Evolutionary conservation across 148 eudicot genomes (phyloP).

Genomic region (Diospyros kaki): DNA sequence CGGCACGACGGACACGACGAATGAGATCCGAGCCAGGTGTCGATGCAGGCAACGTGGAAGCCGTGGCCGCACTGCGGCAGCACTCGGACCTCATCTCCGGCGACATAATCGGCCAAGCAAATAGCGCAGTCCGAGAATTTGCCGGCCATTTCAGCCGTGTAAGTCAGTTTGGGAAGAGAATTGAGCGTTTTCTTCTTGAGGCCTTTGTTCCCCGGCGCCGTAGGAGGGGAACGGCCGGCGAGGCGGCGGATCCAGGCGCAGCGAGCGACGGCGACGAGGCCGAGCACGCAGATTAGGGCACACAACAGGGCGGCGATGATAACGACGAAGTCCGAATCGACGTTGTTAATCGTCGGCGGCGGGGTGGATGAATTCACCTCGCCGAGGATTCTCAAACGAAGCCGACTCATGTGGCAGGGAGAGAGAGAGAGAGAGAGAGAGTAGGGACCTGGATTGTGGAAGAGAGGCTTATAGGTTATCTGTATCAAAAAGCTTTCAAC

Average conservation of each 20-base stretch:
- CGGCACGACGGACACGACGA: conserved; percentile 89
- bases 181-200: conserved; percentile 59
- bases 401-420: conserved; percentile 12
- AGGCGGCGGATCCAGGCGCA: conserved; percentile 75
- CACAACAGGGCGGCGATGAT: conserved; percentile 78
- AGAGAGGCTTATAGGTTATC: too few species aligned
- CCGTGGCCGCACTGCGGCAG: conserved; percentile 83
- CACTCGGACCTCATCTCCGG: conserved; percentile 62
- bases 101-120: conserved; percentile 56
- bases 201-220: conserved; percentile 52
- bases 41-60: conserved; percentile 64
- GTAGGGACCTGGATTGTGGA: background rate
- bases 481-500: too few species aligned
- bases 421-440: conserved; percentile 7
- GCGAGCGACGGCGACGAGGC: conserved; percentile 68
- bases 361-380: conserved; percentile 11
- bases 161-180: conserved; percentile 45
- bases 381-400: conserved; percentile 21
- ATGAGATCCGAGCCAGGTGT: conserved; percentile 79
- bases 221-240: conserved; percentile 19
- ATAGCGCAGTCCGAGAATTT: conserved; percentile 65
- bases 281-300: conserved; percentile 77
- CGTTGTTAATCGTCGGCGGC: background rate
- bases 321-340: conserved; percentile 59
- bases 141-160: conserved; percentile 26